Percentiles rank a stretch among this genome's conserved stretches.
Evolutionary conservation across 176 grass and related monocot species (phyloP).

Genomic region (Raddia guianensis): DNA sequence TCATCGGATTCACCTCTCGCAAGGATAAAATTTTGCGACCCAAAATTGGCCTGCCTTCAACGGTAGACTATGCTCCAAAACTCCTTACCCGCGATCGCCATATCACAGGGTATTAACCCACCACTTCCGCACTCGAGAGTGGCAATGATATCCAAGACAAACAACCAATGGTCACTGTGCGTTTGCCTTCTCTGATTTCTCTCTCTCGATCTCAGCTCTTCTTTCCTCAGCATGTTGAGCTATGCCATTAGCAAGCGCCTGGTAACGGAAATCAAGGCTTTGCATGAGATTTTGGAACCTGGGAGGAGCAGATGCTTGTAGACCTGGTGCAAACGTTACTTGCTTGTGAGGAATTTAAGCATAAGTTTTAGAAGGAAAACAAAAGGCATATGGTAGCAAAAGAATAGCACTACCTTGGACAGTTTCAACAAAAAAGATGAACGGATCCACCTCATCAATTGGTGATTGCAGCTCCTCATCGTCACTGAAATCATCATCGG

Average conservation of each 20-base stretch:
- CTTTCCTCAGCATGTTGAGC: slow-evolving; percentile 79
- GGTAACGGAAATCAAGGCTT: slow-evolving; percentile 77
- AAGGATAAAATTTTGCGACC: slow-evolving; percentile 31
- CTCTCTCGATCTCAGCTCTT: slow-evolving; percentile 74
- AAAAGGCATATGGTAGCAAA: background rate
- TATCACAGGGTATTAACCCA: slow-evolving; percentile 27
- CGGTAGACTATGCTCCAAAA: slow-evolving; percentile 43
- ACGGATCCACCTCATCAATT: slow-evolving; percentile 92
- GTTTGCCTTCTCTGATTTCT: slow-evolving; percentile 69
- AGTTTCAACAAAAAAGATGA: slow-evolving; percentile 91
- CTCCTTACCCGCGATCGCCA: slow-evolving; percentile 7
- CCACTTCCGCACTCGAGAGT: slow-evolving; percentile 7
- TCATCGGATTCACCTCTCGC: slow-evolving; percentile 19
- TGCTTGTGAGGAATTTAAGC: slow-evolving; percentile 3
- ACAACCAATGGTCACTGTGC: slow-evolving; percentile 27
- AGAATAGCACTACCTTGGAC: slow-evolving; percentile 59
- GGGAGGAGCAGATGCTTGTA: slow-evolving; percentile 61
- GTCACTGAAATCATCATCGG: slow-evolving; percentile 82
- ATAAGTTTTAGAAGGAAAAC: background rate
- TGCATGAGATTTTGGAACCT: slow-evolving; percentile 84
- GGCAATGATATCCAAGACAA: slow-evolving; percentile 35
- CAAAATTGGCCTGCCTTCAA: slow-evolving; percentile 30
- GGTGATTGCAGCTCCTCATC: slow-evolving; percentile 81
- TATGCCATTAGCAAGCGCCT: slow-evolving; percentile 74
- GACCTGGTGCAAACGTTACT: slow-evolving; percentile 38